These are phyloP conservation scores for Schwanniomyces vanrijiae DNA, from an alignment of 805 yeast species.

Conservation along the genomic window DNA sequence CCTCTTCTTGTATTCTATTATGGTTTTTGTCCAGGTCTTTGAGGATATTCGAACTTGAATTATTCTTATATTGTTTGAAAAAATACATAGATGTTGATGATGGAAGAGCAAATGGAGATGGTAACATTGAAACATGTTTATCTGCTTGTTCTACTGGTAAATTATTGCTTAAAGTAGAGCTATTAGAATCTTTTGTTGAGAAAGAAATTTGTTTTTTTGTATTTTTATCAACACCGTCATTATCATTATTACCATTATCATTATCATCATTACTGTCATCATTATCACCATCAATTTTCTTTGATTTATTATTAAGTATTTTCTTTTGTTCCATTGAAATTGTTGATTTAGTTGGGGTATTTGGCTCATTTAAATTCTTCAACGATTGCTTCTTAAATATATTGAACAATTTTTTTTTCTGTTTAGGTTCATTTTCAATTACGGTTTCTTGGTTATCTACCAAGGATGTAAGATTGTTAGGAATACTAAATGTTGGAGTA, in stretches of 20 bases:
- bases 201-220: not conserved
- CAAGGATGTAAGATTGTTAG: constrained; percentile 7
- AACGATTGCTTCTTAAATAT: constrained; percentile 29
- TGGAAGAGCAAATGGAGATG: constrained; percentile 46
- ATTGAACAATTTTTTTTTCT: constrained; percentile 31
- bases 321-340: not conserved
- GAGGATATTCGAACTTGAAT: constrained; percentile 5
- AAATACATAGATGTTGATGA: constrained; percentile 41
- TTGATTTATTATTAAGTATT: no score
- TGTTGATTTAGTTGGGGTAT: not conserved
- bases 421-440: constrained; percentile 4
- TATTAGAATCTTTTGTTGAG: not conserved
- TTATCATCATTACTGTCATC: not conserved
- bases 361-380: not conserved
- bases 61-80: constrained; percentile 30
- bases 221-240: not conserved
- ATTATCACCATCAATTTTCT: no score
- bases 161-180: constrained; percentile 1
- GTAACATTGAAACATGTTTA: constrained; percentile 12
- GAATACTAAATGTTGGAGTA: constrained; percentile 34
- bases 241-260: no score
- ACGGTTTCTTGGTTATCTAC: not conserved
- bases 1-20: constrained; percentile 10
- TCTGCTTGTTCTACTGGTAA: not conserved
- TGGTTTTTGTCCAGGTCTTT: not conserved